phyloP scores from a whole-genome alignment of 2,329 filamentous ascomycete genomes.

The Dichotomopilus funicola region DNA sequence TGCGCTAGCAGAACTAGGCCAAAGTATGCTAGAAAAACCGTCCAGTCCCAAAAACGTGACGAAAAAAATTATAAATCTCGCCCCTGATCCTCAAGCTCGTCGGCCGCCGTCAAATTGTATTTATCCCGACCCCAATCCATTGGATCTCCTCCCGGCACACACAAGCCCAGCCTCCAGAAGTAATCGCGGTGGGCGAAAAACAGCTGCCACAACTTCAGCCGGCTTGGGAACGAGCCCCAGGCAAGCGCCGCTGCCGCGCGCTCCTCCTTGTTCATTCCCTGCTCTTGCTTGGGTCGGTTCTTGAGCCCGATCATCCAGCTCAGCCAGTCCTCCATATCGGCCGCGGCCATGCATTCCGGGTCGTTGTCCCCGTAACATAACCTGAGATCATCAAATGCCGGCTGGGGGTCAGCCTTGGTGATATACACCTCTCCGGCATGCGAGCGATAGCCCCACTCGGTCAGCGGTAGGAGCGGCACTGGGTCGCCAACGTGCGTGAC shows the following conservation, averaged over 20 bases:
- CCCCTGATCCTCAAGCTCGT: conserved; percentile 21
- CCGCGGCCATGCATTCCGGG: conserved; percentile 60
- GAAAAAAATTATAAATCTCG: conserved; percentile 7
- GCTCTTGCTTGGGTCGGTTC: conserved; percentile 6
- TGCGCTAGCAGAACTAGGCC: too few relatives aligned
- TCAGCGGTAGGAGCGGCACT: conserved; percentile 76
- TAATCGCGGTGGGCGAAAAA: conserved; percentile 95
- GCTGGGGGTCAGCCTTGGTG: conserved; percentile 61
- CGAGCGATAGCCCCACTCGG: conserved; percentile 80
- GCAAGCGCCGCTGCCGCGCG: conserved; percentile 29
- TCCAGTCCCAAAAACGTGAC: too few relatives aligned
- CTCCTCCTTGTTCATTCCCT: conserved; percentile 12
- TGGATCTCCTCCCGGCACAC: conserved; percentile 73
- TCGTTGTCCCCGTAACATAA: conserved; percentile 69
- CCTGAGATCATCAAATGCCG: conserved; percentile 59
- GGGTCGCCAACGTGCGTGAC: conserved; percentile 85
- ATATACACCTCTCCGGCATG: conserved; percentile 90
- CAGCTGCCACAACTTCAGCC: conserved; percentile 79
- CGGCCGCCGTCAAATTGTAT: conserved; percentile 36
- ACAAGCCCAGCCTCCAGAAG: conserved; percentile 88
- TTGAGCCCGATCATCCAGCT: conserved; percentile 11
- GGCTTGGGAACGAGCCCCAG: conserved; percentile 52
- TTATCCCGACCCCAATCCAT: conserved; percentile 55
- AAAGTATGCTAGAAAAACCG: too few relatives aligned
- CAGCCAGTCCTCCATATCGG: conserved; percentile 34